Conservation (phyloP, 345 rosid genomes). For the Orychophragmus violaceus region DNA sequence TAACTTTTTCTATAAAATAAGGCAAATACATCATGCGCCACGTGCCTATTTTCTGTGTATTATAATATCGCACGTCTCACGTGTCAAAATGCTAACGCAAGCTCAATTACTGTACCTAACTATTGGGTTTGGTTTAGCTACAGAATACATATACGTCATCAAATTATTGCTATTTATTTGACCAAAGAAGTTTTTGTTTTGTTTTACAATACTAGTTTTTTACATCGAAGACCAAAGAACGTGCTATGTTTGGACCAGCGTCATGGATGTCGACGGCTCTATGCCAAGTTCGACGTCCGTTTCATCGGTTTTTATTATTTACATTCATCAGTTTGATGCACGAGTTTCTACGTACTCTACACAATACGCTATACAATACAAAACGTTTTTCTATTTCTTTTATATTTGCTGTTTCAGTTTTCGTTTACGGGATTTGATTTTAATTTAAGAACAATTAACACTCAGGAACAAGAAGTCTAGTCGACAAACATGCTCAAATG, state of each 20-base stretch:
- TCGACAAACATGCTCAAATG: slow-evolving; percentile 20
- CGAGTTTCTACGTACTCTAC: not conserved
- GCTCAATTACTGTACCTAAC: not conserved
- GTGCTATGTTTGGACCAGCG: slow-evolving; percentile 16
- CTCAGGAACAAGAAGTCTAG: not conserved
- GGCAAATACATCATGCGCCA: slow-evolving; percentile 9
- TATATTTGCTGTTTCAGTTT: not conserved
- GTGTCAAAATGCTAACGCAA: slow-evolving; percentile 18
- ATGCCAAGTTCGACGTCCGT: not conserved
- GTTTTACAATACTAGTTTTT: not conserved
- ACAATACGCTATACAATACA: not conserved
- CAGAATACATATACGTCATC: not conserved
- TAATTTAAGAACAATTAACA: not conserved
- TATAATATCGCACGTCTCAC: slow-evolving; percentile 17
- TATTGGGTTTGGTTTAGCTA: not conserved
- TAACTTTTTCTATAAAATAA: not conserved
- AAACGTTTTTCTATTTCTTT: not conserved
- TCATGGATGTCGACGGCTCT: slow-evolving; percentile 6
- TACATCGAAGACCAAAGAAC: slow-evolving; percentile 4
- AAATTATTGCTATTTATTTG: not conserved
- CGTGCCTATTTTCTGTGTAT: slow-evolving; percentile 8
- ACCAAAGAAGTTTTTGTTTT: not conserved
- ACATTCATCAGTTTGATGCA: not conserved
- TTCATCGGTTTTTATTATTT: not conserved
- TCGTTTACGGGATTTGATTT: not conserved